These are phyloP conservation scores for Phytophthora syringae DNA, from an alignment of 352 stramenopile genomes.

Conservation along the genomic window DNA sequence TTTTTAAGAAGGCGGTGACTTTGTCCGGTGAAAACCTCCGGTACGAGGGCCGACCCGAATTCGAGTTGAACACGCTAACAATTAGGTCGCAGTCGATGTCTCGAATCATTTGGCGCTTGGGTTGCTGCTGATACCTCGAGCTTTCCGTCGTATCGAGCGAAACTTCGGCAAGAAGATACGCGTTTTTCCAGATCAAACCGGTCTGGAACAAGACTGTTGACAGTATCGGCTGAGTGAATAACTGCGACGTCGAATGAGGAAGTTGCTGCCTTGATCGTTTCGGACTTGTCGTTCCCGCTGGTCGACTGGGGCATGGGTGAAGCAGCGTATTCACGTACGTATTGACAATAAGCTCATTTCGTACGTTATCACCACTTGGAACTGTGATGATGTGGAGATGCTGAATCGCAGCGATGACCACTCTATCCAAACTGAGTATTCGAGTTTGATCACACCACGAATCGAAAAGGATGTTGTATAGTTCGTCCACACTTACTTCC, in stretches of 20 bases:
- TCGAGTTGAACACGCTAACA: constrained; percentile 52
- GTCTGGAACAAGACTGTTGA: constrained; percentile 49
- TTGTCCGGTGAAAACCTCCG: constrained; percentile 32
- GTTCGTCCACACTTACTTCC: constrained; percentile 39
- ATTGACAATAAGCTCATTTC: constrained; percentile 49
- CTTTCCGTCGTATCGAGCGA: constrained; percentile 20
- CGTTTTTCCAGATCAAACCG: constrained; percentile 60
- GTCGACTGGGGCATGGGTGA: constrained; percentile 18
- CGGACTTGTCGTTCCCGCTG: constrained; percentile 9
- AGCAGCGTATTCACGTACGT: constrained; percentile 40
- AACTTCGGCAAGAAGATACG: constrained; percentile 55
- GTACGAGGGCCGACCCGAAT: constrained; percentile 36
- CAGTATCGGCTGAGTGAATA: constrained; percentile 11
- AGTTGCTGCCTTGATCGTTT: constrained; percentile 33
- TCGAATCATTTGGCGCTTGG: constrained; percentile 14
- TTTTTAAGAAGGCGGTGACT: constrained; percentile 9
- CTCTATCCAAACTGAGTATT: constrained; percentile 44
- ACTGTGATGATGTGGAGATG: constrained; percentile 54
- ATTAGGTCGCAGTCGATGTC: constrained; percentile 36
- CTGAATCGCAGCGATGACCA: constrained; percentile 37
- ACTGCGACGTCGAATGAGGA: constrained; percentile 16
- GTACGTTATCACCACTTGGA: constrained; percentile 23
- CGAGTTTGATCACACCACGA: constrained; percentile 4
- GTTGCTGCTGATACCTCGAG: constrained; percentile 7
- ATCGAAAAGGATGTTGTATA: constrained; percentile 32